phyloP scores from a whole-genome alignment of 1,284 basidiomycete species.

The Hymenochaete sp. region DNA sequence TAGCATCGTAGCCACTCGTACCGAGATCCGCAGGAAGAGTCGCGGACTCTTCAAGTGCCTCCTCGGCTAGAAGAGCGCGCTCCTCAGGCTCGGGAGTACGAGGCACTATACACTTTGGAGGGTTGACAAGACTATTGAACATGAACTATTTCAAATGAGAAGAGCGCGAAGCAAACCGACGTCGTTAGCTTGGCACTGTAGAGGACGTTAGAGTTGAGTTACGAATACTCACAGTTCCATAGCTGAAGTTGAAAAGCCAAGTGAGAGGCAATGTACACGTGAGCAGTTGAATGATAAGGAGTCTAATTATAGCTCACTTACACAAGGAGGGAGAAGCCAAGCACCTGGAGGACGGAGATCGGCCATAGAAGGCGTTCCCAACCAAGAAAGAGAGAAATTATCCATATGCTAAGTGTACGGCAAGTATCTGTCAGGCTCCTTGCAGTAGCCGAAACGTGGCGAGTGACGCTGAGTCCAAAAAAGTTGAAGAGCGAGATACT shows the following conservation, averaged over 20 bases:
- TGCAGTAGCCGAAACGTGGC: slow-evolving; percentile 82
- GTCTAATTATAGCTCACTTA: slow-evolving; percentile 37
- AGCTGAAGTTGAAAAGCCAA: too few species aligned
- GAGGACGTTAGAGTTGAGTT: background rate
- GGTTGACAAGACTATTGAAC: slow-evolving; percentile 66
- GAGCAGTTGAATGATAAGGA: background rate
- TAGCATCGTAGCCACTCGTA: slow-evolving; percentile 60
- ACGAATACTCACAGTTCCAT: slow-evolving; percentile 24
- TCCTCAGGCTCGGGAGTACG: slow-evolving; percentile 37
- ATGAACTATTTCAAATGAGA: slow-evolving; percentile 45
- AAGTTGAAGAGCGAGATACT: slow-evolving; percentile 95
- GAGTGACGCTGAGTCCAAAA: slow-evolving; percentile 89
- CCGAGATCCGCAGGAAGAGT: slow-evolving; percentile 64
- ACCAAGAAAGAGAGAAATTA: slow-evolving; percentile 77
- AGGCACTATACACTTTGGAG: slow-evolving; percentile 49
- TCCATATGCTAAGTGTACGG: slow-evolving; percentile 89
- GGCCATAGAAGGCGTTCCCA: slow-evolving; percentile 89
- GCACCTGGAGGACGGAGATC: slow-evolving; percentile 77
- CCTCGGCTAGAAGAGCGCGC: slow-evolving; percentile 33
- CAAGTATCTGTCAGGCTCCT: slow-evolving; percentile 92
- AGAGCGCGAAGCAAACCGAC: too few species aligned
- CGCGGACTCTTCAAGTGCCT: slow-evolving; percentile 62
- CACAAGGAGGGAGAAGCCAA: slow-evolving; percentile 88
- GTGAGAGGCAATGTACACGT: too few species aligned
- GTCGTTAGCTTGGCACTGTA: too few species aligned